A percentile compares a stretch with the other conserved stretches of the same genome.
phyloP scores from a whole-genome alignment of 371 early-diverging fungal species.

The Phascolomyces articulosus region DNA sequence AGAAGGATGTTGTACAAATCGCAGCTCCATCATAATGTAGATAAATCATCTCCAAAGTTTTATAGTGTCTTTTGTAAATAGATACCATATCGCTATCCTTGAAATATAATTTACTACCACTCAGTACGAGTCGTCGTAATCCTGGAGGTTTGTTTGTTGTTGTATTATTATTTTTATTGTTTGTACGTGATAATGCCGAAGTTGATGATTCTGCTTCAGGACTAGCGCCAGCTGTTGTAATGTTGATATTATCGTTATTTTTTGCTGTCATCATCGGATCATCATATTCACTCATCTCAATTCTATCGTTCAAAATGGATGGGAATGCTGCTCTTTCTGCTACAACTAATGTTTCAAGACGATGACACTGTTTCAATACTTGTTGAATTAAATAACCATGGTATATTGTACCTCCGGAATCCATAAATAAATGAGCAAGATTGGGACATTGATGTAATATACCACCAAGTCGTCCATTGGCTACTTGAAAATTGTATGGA shows the following conservation, averaged over 20 bases:
- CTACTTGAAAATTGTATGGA: neutral
- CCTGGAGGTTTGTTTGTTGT: neutral
- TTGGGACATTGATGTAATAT: neutral
- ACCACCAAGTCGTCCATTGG: neutral
- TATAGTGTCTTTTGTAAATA: neutral
- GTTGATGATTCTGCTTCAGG: too few relatives aligned
- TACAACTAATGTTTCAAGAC: neutral
- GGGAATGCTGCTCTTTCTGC: neutral
- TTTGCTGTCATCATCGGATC: too few relatives aligned
- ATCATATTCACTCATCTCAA: neutral
- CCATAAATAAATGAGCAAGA: neutral
- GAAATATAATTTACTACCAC: neutral
- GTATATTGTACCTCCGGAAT: neutral
- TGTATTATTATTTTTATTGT: neutral
- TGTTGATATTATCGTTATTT: too few relatives aligned
- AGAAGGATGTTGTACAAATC: neutral
- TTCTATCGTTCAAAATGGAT: neutral
- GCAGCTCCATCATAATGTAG: neutral
- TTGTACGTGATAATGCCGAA: neutral
- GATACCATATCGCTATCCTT: neutral
- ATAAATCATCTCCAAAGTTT: neutral
- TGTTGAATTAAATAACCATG: neutral
- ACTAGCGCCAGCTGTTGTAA: too few relatives aligned
- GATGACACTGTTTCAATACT: neutral
- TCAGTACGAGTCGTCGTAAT: neutral